Percentiles rank a stretch among this genome's conserved stretches.
Evolutionary conservation across 106 monocot genomes (phyloP).

Genomic region (Platanthera guangdongensis): DNA sequence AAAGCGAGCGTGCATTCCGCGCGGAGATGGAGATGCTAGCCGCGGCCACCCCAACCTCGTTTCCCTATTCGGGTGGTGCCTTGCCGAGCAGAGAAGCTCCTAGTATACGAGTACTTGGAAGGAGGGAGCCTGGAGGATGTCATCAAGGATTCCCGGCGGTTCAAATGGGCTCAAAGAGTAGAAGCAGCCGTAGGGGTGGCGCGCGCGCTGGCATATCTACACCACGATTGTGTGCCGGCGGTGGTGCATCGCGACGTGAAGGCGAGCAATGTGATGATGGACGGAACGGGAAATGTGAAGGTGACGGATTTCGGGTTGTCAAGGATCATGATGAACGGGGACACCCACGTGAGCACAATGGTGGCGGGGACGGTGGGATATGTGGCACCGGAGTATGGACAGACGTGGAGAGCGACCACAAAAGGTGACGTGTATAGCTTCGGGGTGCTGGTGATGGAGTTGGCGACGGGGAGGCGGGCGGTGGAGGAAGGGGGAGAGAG

Average conservation of each 20-base stretch:
- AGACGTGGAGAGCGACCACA: constrained; percentile 65
- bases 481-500: constrained; percentile 63
- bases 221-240: constrained; percentile 69
- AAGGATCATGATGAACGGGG: constrained; percentile 37
- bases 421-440: constrained; percentile 87
- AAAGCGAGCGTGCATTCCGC: constrained; percentile 59
- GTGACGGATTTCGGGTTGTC: constrained; percentile 85
- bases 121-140: constrained; percentile 68
- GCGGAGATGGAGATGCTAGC: constrained; percentile 68
- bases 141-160: constrained; percentile 30
- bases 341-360: constrained; percentile 75
- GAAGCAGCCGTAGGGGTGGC: constrained; percentile 59
- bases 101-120: constrained; percentile 80
- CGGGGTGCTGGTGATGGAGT: constrained; percentile 74
- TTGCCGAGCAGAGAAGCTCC: constrained; percentile 34
- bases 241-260: constrained; percentile 94
- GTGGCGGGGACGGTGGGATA: constrained; percentile 89
- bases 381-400: constrained; percentile 80
- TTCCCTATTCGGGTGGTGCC: constrained; percentile 67
- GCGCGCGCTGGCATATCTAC: constrained; percentile 51
- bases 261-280: constrained; percentile 81
- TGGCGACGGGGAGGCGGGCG: constrained; percentile 70
- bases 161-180: constrained; percentile 32
- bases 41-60: constrained; percentile 73
- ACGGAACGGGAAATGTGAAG: constrained; percentile 33